Base-by-base conservation (phyloP, 2,329 filamentous ascomycete species). In the Aspergillus flavus region DNA sequence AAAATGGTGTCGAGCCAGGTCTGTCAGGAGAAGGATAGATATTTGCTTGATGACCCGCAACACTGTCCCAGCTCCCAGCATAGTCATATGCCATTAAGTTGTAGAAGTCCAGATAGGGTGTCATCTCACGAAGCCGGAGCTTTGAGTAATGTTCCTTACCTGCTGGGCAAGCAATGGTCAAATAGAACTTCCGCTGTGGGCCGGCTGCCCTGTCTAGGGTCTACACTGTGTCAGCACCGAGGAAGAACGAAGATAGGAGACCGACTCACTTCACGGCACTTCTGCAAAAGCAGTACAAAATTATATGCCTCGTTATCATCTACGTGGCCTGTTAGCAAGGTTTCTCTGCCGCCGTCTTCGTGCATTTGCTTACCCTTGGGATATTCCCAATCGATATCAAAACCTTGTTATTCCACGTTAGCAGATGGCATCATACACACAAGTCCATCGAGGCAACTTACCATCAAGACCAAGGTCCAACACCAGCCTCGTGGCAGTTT, bases 61-160 rank as follows among this genome's bases (percentile, higher is more conserved):
- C 75, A 11, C 79, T 70, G 72, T 93, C 91, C 93, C 93, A 97
- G 3, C 88, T 89, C 3, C 94, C 94, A 12, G 92, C 89, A 72
- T 89, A 95, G 77, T 96, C 92, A 77, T 95, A 96, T 1, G 90
- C 91, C 92, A 96, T 96, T 14, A 81, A 71, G 64, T 85, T 85
- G 77, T 83, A 85, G 71, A 85, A 85, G 64, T 85, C 83, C 7
- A 85, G 75, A 45, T 81, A 80, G 28, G 73, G 68, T 45, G 80
- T 80, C 81, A 84, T 83, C 46, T 75, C 76, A 11, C 69, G 70
- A 26, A 83, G 76, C 26, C 76, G 74, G 66, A 83, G 73, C 36
- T 76, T 79, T 58, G 76, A 73, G 66, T 79, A 82, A 67, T 81
- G 77, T 10, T 71, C 68, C 4, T 80, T 75, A 10, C 81, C 79